These are phyloP conservation scores for Pseudoturritis turrita DNA, from an alignment of 345 rosid genomes.

Conservation along the genomic window DNA sequence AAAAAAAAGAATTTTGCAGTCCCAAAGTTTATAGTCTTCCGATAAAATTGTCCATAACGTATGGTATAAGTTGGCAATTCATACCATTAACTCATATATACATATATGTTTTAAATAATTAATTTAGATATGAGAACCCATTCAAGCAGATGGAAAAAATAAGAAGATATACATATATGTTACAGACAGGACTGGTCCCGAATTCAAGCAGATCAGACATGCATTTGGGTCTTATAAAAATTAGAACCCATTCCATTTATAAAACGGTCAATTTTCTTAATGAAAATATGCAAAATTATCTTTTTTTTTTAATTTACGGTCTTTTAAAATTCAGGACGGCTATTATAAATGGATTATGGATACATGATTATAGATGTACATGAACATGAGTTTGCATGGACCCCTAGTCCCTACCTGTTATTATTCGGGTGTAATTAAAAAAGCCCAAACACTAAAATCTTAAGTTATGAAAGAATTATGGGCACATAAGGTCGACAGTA, in stretches of 20 bases:
- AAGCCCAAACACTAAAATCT: slow-evolving; percentile 19
- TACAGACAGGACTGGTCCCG: no score
- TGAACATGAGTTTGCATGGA: slow-evolving; percentile 23
- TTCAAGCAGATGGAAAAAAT: no score
- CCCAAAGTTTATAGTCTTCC: slow-evolving; percentile 16
- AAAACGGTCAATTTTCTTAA: no score
- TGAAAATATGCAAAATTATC: no score
- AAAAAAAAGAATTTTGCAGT: slow-evolving; percentile 23
- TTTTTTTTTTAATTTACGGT: no score
- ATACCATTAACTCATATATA: background rate
- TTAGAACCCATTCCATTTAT: no score
- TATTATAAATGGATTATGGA: background rate
- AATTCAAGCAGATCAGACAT: no score
- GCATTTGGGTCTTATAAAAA: no score
- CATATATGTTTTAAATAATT: background rate
- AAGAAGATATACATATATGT: no score
- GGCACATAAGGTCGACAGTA: slow-evolving; percentile 10
- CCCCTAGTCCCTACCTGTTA: slow-evolving; percentile 10
- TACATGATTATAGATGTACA: background rate
- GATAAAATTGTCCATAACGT: slow-evolving; percentile 19
- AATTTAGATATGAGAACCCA: no score
- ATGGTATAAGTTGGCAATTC: slow-evolving; percentile 6
- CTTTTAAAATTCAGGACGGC: no score
- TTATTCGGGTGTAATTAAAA: slow-evolving; percentile 4
- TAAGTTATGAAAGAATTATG: slow-evolving; percentile 2